Percentiles rank a stretch among this genome's conserved stretches.
Conservation (phyloP, 148 eudicot species). For the Salicornia ramosissima region DNA sequence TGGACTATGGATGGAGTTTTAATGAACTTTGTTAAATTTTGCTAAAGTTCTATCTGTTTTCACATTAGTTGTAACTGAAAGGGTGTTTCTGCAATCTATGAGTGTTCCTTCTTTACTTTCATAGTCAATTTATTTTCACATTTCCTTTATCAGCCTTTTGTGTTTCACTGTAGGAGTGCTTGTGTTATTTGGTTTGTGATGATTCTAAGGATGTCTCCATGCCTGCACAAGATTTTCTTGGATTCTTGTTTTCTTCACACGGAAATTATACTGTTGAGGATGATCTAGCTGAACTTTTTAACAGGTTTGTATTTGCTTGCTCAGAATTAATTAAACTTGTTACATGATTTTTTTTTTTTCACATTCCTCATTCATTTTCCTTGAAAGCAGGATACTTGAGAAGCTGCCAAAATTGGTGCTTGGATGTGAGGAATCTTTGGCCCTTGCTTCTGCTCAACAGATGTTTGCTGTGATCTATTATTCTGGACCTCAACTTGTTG, state of each 20-base stretch:
- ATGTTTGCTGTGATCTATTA: constrained; percentile 73
- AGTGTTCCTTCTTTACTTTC: background rate
- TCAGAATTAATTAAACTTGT: background rate
- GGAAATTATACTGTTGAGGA: constrained; percentile 40
- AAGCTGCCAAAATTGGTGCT: constrained; percentile 80
- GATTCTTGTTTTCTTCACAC: constrained; percentile 40
- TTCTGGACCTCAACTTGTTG: constrained; percentile 80
- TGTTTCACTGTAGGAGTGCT: constrained; percentile 59
- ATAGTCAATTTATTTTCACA: background rate
- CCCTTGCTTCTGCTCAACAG: constrained; percentile 68
- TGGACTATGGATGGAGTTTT: background rate
- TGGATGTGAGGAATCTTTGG: constrained; percentile 72
- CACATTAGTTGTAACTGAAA: background rate
- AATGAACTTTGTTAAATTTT: background rate
- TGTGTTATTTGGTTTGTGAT: constrained; percentile 75
- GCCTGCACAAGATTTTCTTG: constrained; percentile 65
- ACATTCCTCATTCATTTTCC: background rate
- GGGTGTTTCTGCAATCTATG: background rate
- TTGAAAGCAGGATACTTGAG: constrained; percentile 61
- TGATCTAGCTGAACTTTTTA: constrained; percentile 63
- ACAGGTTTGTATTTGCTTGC: constrained; percentile 47
- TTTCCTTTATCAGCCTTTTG: constrained; percentile 4
- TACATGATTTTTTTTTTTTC: constrained; percentile 2
- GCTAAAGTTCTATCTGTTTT: background rate
- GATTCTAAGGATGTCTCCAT: constrained; percentile 66